Evolutionary conservation across 495 filamentous ascomycete species (phyloP).

Genomic region (Usnea hakonensis): DNA sequence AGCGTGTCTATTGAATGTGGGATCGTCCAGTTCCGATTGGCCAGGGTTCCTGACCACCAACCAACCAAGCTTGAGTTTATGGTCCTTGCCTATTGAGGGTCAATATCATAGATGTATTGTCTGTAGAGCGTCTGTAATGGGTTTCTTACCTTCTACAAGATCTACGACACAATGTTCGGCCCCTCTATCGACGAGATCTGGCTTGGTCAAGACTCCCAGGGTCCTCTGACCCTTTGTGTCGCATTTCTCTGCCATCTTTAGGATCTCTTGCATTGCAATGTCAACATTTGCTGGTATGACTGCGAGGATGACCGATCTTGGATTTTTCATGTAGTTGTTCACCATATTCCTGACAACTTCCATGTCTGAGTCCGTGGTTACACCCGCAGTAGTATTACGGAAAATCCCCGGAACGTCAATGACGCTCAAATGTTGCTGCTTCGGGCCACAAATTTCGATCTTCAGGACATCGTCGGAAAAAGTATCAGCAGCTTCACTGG

Average conservation of each 20-base stretch:
- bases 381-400: slow-evolving; percentile 29
- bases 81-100: slow-evolving; percentile 27
- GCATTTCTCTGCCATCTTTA: slow-evolving; percentile 15
- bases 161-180: slow-evolving; percentile 35
- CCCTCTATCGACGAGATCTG: slow-evolving; percentile 36
- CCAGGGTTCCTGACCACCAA: slow-evolving; percentile 45
- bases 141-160: slow-evolving; percentile 35
- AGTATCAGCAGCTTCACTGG: slow-evolving; percentile 21
- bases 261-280: slow-evolving; percentile 22
- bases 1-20: slow-evolving; percentile 25
- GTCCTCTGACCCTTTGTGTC: slow-evolving; percentile 34
- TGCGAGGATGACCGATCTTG: slow-evolving; percentile 21
- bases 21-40: slow-evolving; percentile 34
- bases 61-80: slow-evolving; percentile 41
- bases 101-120: slow-evolving; percentile 24
- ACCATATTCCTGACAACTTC: slow-evolving; percentile 36
- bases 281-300: slow-evolving; percentile 25
- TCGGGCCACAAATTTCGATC: slow-evolving; percentile 44
- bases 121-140: neutral
- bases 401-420: slow-evolving; percentile 50
- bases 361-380: slow-evolving; percentile 30
- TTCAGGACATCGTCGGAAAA: slow-evolving; percentile 44
- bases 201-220: slow-evolving; percentile 41
- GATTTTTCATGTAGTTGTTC: slow-evolving; percentile 33
- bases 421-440: slow-evolving; percentile 41